Percentiles rank a stretch among this genome's conserved stretches.
These are phyloP conservation scores for Epichloe bromicola DNA, from an alignment of 2,329 filamentous ascomycete species.

Conservation along the genomic window DNA sequence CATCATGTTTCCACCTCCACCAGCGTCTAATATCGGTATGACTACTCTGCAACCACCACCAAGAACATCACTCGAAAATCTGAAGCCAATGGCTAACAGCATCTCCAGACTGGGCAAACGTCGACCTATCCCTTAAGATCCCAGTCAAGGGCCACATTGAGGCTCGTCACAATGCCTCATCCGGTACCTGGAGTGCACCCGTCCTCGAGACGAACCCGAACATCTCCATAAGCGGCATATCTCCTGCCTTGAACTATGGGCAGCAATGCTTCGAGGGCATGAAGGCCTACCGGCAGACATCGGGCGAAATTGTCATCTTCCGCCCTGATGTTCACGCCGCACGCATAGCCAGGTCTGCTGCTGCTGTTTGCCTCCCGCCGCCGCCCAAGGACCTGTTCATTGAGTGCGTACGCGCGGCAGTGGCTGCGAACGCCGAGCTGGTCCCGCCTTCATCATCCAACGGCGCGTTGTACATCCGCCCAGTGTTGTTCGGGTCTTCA, in stretches of 20 bases:
- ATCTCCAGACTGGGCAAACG: background rate
- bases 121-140: background rate
- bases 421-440: conserved; percentile 43
- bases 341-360: background rate
- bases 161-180: background rate
- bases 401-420: background rate
- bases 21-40: too few species aligned
- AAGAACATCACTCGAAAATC: too few species aligned
- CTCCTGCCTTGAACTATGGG: background rate
- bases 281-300: background rate
- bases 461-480: conserved; percentile 55
- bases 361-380: background rate
- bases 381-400: background rate
- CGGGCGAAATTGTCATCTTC: background rate
- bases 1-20: too few species aligned
- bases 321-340: background rate
- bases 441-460: conserved; percentile 51
- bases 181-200: background rate
- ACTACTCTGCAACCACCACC: too few species aligned
- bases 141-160: background rate
- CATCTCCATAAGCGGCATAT: background rate
- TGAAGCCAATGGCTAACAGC: too few species aligned
- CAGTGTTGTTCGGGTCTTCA: conserved; percentile 43
- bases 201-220: background rate
- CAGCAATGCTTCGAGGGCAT: background rate